Evolutionary conservation across 768 basidiomycete genomes (phyloP), one percentile per base, ranked within the genome.

Genomic region (Phylloporus sp.): DNA sequence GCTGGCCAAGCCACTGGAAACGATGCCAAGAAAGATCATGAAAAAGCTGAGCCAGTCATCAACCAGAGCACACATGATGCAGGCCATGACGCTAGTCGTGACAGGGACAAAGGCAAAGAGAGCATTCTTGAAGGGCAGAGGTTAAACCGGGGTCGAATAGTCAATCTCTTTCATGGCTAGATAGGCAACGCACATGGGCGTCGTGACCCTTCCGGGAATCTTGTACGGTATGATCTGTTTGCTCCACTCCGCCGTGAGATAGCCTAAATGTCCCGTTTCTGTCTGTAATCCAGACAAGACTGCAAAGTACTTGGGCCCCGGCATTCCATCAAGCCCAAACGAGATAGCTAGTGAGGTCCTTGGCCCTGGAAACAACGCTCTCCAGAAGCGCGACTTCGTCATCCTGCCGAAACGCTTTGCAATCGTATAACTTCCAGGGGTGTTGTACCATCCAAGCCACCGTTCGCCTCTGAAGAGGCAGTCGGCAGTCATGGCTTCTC

Each of bases 361-460:
- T 6, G 55, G 31, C 6, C 66, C 65, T 9, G 70, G 71, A 45
- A 65, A 72, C 0, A 72, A 36, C 7, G 63, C 68, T 38, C 62
- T 57, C 71, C 71, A 72, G 35, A 70, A 53, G 10, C 59, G 59
- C 4, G 62, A 59, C 18, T 61, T 57, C 0, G 71, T 68, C 43
- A 71, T 53, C 24, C 60, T 49, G 6, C 68, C 69, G 39, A 69
- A 72, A n/a, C 53, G 58, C 50, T 61, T 72, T 9, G 69, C 70
- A 27, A 72, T 40, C 0, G 50, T 57, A 45, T 68, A 65, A 43
- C 66, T 68, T 10, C 70, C 70, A 0, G 72, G 70, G 6, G 70
- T 63, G 22, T 72, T 72, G 46, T 57, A 73, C 66, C 63, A 73
- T 1, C 71, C 71, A 2, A 72, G 51, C 63, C 61, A 73, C 23